Percentiles rank a stretch among this genome's conserved stretches.
Evolutionary conservation across 1,139 yeast genomes (phyloP).

Genomic region (Debaryomycetaceae sp.): DNA sequence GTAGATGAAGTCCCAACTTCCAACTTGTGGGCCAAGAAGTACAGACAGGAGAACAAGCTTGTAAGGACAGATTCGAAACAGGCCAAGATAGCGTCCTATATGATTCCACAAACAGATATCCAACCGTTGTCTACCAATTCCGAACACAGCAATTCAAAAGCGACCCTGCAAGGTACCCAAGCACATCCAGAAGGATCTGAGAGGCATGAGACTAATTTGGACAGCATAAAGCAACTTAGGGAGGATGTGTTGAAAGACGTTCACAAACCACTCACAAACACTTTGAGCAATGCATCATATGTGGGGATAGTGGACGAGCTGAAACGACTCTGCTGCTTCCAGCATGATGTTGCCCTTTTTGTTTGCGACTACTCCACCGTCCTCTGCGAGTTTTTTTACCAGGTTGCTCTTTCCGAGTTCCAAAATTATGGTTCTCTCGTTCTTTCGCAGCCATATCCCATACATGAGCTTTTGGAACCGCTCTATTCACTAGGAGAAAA

Average conservation of each 20-base stretch:
- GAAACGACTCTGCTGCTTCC: conserved; percentile 74
- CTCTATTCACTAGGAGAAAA: conserved; percentile 14
- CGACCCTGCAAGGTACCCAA: not conserved
- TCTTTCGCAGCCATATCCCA: conserved; percentile 35
- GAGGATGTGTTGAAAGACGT: conserved; percentile 44
- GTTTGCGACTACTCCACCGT: conserved; percentile 79
- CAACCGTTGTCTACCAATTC: not conserved
- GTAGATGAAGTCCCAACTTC: conserved; percentile 9
- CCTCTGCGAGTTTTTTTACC: conserved; percentile 72
- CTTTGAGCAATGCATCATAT: conserved; percentile 67
- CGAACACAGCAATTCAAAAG: not conserved
- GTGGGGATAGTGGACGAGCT: conserved; percentile 79
- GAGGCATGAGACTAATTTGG: conserved; percentile 42
- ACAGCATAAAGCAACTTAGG: conserved; percentile 56
- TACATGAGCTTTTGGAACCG: conserved; percentile 28
- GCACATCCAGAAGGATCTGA: conserved; percentile 5
- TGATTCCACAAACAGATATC: conserved; percentile 12
- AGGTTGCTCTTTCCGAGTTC: conserved; percentile 72
- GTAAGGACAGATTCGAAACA: conserved; percentile 77
- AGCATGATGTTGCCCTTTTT: conserved; percentile 72
- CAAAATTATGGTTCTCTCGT: conserved; percentile 72
- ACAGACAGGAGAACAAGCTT: conserved; percentile 57
- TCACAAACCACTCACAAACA: conserved; percentile 56
- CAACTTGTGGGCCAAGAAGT: conserved; percentile 20
- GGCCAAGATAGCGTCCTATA: conserved; percentile 48